Base-by-base conservation (phyloP, 768 basidiomycete species). In the Mycena leptocephala region DNA sequence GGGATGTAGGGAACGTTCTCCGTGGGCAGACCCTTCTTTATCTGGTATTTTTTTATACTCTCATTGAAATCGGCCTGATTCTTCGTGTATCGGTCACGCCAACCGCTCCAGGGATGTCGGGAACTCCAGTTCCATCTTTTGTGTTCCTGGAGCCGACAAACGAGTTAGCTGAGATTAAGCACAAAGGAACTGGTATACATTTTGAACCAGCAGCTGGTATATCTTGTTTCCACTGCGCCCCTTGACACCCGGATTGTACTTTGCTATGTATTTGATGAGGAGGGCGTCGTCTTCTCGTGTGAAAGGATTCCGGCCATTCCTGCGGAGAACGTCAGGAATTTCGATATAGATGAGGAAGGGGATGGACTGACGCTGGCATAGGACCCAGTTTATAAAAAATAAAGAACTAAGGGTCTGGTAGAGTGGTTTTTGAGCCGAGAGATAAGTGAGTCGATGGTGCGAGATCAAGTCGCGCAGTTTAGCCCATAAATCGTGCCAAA, bases 81-180 rank as follows among this genome's bases (percentile, higher is more conserved):
- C 75, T 86, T 90, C 74, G 80, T 84, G 77, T 94, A 94, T n/a
- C 89, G 87, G 61, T 91, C 88, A 28, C 92, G 89, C 93, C 93
- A 94, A 5, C 92, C 92, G n/a, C 87, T 86, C 90, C 87, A 91
- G 3, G 92, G 4, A 80, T 93, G 93, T 8, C 81, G 83, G 22
- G 62, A 75, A n/a, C 88, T 82, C 91, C 92, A 94, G 14, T 86
- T 82, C 91, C 92, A 93, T 74, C 80, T 82, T 0, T 79, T 77
- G 0, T 84, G 72, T 28, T 74, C 81, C 91, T 92, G 74, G n/a
- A 64, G 18, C n/a, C 46, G 37, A 24, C 9, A 37, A 55, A 68
- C 41, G 51, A n/a, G 70, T 72, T 22, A 64, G 62, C 53, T 16
- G 13, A 39, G 14, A 20, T 39, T 20, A 30, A 24, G 26, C 10